Base-by-base conservation (phyloP, 1,139 yeast genomes). In the Suhomyces guaymorum region DNA sequence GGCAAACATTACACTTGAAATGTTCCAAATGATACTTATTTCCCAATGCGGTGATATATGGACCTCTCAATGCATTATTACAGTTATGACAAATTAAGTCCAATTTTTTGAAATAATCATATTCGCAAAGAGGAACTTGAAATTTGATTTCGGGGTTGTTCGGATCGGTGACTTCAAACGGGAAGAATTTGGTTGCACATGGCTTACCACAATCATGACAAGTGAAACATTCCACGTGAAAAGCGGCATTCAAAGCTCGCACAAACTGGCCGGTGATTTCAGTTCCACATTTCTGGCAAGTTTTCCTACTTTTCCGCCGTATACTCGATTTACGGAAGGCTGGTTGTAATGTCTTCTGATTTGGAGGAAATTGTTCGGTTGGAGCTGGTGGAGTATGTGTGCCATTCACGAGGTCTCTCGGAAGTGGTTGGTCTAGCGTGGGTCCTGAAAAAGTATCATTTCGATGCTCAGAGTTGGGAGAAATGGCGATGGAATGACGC, bases 1-100 rank as follows among this genome's bases (percentile, higher is more conserved):
- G 79, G 57, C 98, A 94, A 18, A 88, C 80, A 10, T 87, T 82
- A 62, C 98, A 92, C 38, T 88, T 85, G 61, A 94, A 94, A 60
- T 94, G 98, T 47, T 94, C 97, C 38, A 92, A 81, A 53, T 94
- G 98, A 57, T 89, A 94, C 52, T 92, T 87, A 50, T 83, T 79
- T 10, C 95, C 96, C 51, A 90, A 74, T 0, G 97, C 97, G 1
- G 96, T 89, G 41, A 90, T 89, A 58, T 92, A 92, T 1, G 96
- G 87, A 0, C 97, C 97, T 48, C 97, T 68, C 35, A 94, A 70
- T 1, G 96, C 96, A 22, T 74, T 76, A 47, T 87, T 78, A 63
- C 99, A 94, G 22, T 80, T 85, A 53, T 73, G 76, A 54, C 99
- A 94, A 19, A 92, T 76, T 38, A 92, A 70, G 41, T 87, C 85